phyloP scores from a whole-genome alignment of 2,329 filamentous ascomycete genomes.

The Tympanopsis confertula region DNA sequence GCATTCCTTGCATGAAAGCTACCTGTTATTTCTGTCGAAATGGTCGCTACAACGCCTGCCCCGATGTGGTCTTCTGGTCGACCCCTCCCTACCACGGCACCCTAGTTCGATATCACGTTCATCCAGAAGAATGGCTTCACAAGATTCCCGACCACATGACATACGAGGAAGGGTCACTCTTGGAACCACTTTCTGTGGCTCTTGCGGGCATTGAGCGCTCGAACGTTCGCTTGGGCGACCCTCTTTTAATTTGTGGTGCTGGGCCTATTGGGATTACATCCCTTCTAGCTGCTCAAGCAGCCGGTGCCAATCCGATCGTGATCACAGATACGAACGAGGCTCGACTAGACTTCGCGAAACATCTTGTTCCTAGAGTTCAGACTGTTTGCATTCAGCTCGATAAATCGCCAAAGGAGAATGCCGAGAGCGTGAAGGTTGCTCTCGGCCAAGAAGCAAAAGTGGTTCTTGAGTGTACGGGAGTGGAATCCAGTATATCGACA shows the following conservation, averaged over 20 bases:
- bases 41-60: slow-evolving; percentile 27
- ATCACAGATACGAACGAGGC: slow-evolving; percentile 28
- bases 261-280: slow-evolving; percentile 23
- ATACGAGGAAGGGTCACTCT: slow-evolving; percentile 28
- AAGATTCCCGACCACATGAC: slow-evolving; percentile 20
- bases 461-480: slow-evolving; percentile 56
- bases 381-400: slow-evolving; percentile 20
- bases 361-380: slow-evolving; percentile 20
- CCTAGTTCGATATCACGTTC: slow-evolving; percentile 19
- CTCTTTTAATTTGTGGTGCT: slow-evolving; percentile 20
- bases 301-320: slow-evolving; percentile 27
- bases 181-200: slow-evolving; percentile 34
- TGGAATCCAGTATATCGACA: slow-evolving; percentile 47
- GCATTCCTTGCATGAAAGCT: slow-evolving; percentile 16
- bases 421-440: slow-evolving; percentile 18
- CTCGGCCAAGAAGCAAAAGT: slow-evolving; percentile 43
- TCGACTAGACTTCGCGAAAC: slow-evolving; percentile 22
- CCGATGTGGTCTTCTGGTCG: slow-evolving; percentile 23
- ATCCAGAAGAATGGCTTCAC: slow-evolving; percentile 24
- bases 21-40: slow-evolving; percentile 19
- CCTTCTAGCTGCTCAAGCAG: slow-evolving; percentile 26
- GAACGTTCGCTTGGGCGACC: slow-evolving; percentile 22
- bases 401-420: slow-evolving; percentile 19
- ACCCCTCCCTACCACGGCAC: slow-evolving; percentile 25
- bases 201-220: slow-evolving; percentile 27